Base-by-base conservation (phyloP, 1,139 yeast genomes). In the Candida dubliniensis region DNA sequence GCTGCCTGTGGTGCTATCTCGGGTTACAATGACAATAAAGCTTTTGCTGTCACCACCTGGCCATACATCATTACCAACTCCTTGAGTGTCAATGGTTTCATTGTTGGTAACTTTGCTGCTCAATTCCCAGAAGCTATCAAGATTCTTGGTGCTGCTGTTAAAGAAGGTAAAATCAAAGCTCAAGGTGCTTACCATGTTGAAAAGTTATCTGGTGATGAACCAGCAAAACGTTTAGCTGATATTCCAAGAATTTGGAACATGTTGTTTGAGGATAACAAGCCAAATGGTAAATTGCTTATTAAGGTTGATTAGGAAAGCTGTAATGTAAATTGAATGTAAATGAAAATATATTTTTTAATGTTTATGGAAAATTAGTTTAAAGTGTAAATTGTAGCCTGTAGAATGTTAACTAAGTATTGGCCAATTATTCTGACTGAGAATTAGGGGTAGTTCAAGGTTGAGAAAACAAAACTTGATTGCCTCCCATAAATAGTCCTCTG, bases 1-100 rank as follows among this genome's bases (percentile, higher is more conserved):
- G 59, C 81, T 47, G 82, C 81, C 26, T 81, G 87, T 65, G 89
- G 88, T 45, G 73, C 83, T 3, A 79, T 83, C 51, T 61, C 87
- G 29, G 79, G 79, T 44, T 82, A 82, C 60, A 78, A 81, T 53
- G 77, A 76, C 48, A 48, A 52, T 8, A 52, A 59, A 4, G 68
- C 70, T 44, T 48, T 61, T 24, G 59, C 48, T 0, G 65, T 77
- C 43, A 59, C 61, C 31, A 63, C 59, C 47, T 78, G 79, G 72
- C 54, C 64, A 13, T 56, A 64, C 34, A 72, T 81, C 41, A 69
- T 77, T 45, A 63, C 67, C 36, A 77, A 74, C 57, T 66, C 82
- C 54, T 65, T 81, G 49, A 66, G 63, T 0, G 69, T 79, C 32
- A 63, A 62, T 47, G 86, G 86, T 14, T 71, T 79, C 50, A 59